Conservation (phyloP, 495 filamentous ascomycete genomes). For the Tuber melanosporum region DNA sequence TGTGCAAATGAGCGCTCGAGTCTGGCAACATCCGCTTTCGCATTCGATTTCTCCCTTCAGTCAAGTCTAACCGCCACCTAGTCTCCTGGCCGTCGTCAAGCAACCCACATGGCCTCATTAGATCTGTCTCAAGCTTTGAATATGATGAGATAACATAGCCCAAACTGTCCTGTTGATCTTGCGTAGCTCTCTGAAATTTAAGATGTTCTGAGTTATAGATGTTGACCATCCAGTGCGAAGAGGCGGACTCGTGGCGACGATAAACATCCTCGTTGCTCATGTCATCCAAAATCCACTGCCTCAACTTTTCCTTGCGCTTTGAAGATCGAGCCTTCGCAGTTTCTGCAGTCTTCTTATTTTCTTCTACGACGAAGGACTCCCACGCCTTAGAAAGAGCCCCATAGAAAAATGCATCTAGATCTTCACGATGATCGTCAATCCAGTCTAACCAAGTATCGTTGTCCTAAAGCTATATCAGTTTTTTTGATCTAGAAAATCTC, state of each 20-base stretch:
- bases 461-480: conserved; percentile 47
- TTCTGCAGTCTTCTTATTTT: conserved; percentile 70
- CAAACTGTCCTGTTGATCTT: conserved; percentile 87
- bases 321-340: conserved; percentile 59
- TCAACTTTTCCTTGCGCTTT: conserved; percentile 75
- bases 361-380: conserved; percentile 72
- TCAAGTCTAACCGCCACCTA: conserved; percentile 90
- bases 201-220: conserved; percentile 86
- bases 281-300: conserved; percentile 65
- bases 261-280: conserved; percentile 61
- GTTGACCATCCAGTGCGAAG: conserved; percentile 86
- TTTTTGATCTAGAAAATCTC: conserved; percentile 11
- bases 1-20: conserved; percentile 56
- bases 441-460: conserved; percentile 78
- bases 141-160: conserved; percentile 66
- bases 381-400: conserved; percentile 69
- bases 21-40: conserved; percentile 77
- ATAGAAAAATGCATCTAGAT: conserved; percentile 75
- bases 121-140: conserved; percentile 63
- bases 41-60: conserved; percentile 94
- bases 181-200: conserved; percentile 76
- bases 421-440: conserved; percentile 75
- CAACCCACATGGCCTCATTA: conserved; percentile 69
- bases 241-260: conserved; percentile 71
- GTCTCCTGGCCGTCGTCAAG: conserved; percentile 58